Conservation (phyloP, 768 basidiomycete genomes). For the Suillus cothurnatus region DNA sequence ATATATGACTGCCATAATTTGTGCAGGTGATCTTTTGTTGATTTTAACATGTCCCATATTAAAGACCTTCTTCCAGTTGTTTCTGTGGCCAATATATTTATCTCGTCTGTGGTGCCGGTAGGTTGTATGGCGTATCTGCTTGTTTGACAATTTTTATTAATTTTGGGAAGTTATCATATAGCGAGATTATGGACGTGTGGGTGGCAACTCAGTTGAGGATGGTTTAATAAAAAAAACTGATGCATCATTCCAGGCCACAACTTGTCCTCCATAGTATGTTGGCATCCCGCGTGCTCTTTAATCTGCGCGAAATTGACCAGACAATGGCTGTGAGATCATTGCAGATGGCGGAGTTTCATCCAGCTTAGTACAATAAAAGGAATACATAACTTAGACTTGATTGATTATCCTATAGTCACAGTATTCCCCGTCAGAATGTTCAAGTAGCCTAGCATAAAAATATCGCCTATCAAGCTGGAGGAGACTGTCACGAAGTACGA, state of each 20-base stretch:
- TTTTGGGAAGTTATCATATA: background rate
- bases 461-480: background rate
- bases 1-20: slow-evolving; percentile 4
- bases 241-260: background rate
- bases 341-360: background rate
- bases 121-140: background rate
- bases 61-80: background rate
- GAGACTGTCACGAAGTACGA: background rate
- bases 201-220: background rate
- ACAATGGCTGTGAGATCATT: too few relatives aligned
- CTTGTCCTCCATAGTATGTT: background rate
- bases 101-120: background rate
- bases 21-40: background rate
- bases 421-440: background rate
- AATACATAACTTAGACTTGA: background rate
- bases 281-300: slow-evolving; percentile 4
- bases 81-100: background rate
- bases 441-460: background rate
- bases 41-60: background rate
- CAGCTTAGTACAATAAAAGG: background rate
- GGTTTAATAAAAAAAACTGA: background rate
- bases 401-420: background rate
- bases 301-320: background rate
- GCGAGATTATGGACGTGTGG: background rate
- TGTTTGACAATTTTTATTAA: background rate